These are phyloP conservation scores for Dipteronia dyeriana DNA, from an alignment of 345 rosid genomes.

Conservation along the genomic window DNA sequence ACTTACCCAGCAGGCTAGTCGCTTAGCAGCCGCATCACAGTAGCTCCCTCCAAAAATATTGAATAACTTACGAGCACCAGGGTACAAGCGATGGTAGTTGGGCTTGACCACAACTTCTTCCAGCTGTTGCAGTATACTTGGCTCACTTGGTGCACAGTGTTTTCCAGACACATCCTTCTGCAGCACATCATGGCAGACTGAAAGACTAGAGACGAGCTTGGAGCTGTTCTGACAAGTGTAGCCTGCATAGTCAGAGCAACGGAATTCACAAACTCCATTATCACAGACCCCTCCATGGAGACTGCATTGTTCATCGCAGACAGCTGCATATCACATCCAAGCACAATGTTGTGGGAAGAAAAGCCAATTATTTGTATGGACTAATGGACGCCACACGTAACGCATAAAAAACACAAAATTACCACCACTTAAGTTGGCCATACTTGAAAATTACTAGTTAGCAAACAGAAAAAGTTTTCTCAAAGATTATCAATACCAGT, in stretches of 20 bases:
- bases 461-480: neutral
- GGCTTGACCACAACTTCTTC: constrained; percentile 99
- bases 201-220: constrained; percentile 70
- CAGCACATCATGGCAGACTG: constrained; percentile 83
- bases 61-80: constrained; percentile 84
- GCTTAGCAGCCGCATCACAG: constrained; percentile 87
- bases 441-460: neutral
- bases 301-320: constrained; percentile 97
- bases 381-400: neutral
- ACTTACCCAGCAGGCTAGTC: constrained; percentile 95
- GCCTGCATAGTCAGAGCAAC: constrained; percentile 99
- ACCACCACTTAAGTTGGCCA: constrained; percentile 5
- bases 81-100: constrained; percentile 85
- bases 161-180: constrained; percentile 74
- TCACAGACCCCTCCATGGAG: constrained; percentile 99
- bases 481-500: constrained; percentile 58
- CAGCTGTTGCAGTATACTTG: constrained; percentile 87
- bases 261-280: constrained; percentile 96
- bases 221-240: constrained; percentile 98
- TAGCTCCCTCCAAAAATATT: constrained; percentile 75
- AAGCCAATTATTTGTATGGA: neutral
- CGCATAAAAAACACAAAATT: neutral
- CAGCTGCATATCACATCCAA: constrained; percentile 53
- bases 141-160: constrained; percentile 96
- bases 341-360: constrained; percentile 9